Evolutionary conservation across 345 rosid species (phyloP).

Genomic region (Kandelia obovata): DNA sequence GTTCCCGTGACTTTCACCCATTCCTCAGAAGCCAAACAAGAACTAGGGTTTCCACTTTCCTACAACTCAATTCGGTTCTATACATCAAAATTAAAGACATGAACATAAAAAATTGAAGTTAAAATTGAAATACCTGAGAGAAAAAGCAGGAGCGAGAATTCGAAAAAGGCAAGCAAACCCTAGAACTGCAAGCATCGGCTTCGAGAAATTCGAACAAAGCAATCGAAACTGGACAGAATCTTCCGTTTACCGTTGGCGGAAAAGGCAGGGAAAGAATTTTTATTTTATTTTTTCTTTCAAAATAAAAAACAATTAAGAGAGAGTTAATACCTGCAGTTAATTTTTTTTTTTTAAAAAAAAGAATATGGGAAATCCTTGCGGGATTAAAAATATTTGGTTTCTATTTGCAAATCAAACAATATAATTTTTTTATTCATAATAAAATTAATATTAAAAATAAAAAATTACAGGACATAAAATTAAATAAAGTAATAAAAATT

Average conservation of each 20-base stretch:
- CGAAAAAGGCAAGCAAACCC: slow-evolving; percentile 6
- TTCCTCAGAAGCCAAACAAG: slow-evolving; percentile 20
- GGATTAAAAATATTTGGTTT: too few species aligned
- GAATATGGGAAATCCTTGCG: too few species aligned
- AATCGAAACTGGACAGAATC: slow-evolving; percentile 39
- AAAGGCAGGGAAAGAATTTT: slow-evolving; percentile 24
- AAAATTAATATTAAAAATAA: too few species aligned
- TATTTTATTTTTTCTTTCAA: slow-evolving; percentile 19
- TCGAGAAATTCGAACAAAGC: slow-evolving; percentile 11
- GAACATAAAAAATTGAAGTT: slow-evolving; percentile 3
- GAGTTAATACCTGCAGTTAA: slow-evolving; percentile 13
- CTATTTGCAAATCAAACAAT: too few species aligned
- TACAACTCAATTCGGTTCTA: slow-evolving; percentile 11
- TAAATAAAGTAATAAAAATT: too few species aligned
- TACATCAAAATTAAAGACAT: slow-evolving; percentile 7
- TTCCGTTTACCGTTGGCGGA: slow-evolving; percentile 45
- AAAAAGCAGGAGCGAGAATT: slow-evolving; percentile 8
- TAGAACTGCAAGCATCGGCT: neutral
- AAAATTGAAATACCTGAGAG: slow-evolving; percentile 27
- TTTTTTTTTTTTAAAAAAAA: neutral
- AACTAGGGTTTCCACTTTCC: slow-evolving; percentile 42
- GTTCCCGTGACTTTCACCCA: slow-evolving; percentile 7
- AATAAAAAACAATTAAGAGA: neutral
- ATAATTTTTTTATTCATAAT: too few species aligned
- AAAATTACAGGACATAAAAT: too few species aligned